phyloP scores from a whole-genome alignment of 2,329 filamentous ascomycete species.

The Botryotinia convoluta region DNA sequence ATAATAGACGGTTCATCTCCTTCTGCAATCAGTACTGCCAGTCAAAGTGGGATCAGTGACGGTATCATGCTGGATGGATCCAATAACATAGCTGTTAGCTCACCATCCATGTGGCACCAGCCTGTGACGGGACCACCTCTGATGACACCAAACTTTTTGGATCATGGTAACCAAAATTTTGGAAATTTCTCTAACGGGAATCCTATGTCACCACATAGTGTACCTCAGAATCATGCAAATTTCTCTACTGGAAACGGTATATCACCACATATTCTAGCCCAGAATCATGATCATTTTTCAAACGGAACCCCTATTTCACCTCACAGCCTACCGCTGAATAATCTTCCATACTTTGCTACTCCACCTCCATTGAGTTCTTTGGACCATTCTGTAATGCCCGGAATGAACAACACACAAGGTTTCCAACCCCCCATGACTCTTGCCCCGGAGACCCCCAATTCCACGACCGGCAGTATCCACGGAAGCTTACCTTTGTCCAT shows the following conservation, averaged over 20 bases:
- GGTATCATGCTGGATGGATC: conserved; percentile 78
- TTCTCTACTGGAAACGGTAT: conserved; percentile 69
- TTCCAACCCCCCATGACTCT: conserved; percentile 66
- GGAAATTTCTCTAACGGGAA: conserved; percentile 71
- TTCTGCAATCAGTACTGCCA: conserved; percentile 91
- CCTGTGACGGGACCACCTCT: conserved; percentile 67
- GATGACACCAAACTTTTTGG: conserved; percentile 64
- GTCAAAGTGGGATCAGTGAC: conserved; percentile 87
- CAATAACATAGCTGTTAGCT: conserved; percentile 57
- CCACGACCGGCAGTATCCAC: conserved; percentile 59
- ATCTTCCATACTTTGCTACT: conserved; percentile 76
- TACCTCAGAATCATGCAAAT: conserved; percentile 50
- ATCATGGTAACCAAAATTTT: conserved; percentile 71
- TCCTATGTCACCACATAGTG: conserved; percentile 62
- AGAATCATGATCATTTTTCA: conserved; percentile 75
- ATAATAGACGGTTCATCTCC: conserved; percentile 92
- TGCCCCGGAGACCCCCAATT: conserved; percentile 71
- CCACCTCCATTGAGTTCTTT: conserved; percentile 73
- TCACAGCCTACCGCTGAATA: conserved; percentile 69
- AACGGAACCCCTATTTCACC: conserved; percentile 59
- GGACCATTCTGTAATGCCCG: conserved; percentile 69
- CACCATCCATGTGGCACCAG: conserved; percentile 65
- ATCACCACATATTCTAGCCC: conserved; percentile 53
- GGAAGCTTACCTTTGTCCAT: conserved; percentile 59
- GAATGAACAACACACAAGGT: conserved; percentile 54